A percentile compares a stretch with the other conserved stretches of the same genome.
phyloP scores from a whole-genome alignment of 1,139 yeast species.

The Nakaseomyces nivariensis region DNA sequence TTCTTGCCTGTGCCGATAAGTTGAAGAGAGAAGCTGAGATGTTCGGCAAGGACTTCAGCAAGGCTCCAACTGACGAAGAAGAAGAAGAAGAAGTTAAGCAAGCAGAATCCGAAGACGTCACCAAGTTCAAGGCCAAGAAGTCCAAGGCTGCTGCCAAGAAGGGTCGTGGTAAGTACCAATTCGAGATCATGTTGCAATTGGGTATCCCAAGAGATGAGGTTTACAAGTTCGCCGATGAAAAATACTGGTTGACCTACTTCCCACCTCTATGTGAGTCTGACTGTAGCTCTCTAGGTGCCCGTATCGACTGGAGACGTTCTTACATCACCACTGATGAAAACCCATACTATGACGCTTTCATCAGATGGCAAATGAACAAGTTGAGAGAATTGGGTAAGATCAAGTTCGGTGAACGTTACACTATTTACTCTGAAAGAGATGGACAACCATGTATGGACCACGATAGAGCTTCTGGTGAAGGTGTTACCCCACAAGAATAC shows the following conservation, averaged over 20 bases:
- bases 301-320: constrained; percentile 98
- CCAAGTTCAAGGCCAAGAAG: constrained; percentile 86
- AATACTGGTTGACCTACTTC: constrained; percentile 81
- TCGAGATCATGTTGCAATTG: constrained; percentile 89
- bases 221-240: constrained; percentile 77
- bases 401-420: constrained; percentile 96
- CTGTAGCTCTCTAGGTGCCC: constrained; percentile 76
- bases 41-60: constrained; percentile 75
- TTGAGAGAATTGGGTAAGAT: constrained; percentile 81
- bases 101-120: constrained; percentile 56
- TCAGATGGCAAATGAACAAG: constrained; percentile 93
- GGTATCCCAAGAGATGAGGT: constrained; percentile 82
- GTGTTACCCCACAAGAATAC: constrained; percentile 93
- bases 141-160: constrained; percentile 88
- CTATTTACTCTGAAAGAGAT: constrained; percentile 93
- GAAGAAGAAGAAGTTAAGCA: constrained; percentile 35
- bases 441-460: constrained; percentile 99
- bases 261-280: constrained; percentile 83
- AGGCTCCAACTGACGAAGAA: constrained; percentile 48
- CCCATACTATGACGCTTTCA: constrained; percentile 89
- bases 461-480: constrained; percentile 96
- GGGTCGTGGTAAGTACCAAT: constrained; percentile 90
- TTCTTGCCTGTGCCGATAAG: constrained; percentile 93
- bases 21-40: constrained; percentile 83
- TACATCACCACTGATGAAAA: constrained; percentile 91